These are phyloP conservation scores for Tolypocladium pustulatum DNA, from an alignment of 2,329 filamentous ascomycete species.

Conservation along the genomic window DNA sequence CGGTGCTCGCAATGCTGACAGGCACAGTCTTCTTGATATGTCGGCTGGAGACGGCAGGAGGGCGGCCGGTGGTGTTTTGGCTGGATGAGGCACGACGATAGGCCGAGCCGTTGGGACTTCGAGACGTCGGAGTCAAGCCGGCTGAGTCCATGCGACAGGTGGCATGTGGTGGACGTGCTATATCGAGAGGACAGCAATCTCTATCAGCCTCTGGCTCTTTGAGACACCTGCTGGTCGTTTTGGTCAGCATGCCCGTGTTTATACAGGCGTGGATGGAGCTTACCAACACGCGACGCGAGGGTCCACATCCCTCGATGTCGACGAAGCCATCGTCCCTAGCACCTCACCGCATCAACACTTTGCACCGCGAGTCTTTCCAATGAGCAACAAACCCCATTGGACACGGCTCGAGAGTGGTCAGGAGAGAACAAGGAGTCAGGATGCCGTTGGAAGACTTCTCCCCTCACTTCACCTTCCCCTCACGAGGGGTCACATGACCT, in stretches of 20 bases:
- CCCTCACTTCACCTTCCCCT: constrained; percentile 16
- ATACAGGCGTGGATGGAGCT: neutral
- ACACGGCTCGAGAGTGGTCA: neutral
- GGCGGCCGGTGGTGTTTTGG: neutral
- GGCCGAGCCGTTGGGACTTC: neutral
- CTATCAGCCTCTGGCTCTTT: neutral
- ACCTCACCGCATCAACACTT: neutral
- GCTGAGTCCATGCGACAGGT: neutral
- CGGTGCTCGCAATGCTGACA: neutral
- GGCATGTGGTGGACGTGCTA: neutral
- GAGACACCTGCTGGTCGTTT: neutral
- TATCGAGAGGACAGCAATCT: neutral
- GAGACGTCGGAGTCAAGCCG: neutral
- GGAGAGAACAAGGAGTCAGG: neutral
- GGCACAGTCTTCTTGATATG: too few species aligned
- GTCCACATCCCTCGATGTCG: neutral
- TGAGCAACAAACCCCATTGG: neutral
- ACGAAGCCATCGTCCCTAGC: neutral
- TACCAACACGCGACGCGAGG: neutral
- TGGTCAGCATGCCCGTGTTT: neutral
- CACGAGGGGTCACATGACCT: constrained; percentile 20
- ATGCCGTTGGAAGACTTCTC: neutral
- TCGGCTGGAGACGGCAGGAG: neutral
- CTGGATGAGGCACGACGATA: neutral
- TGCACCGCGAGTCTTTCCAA: neutral